These are phyloP conservation scores for Alternaria conjuncta DNA, from an alignment of 2,329 filamentous ascomycete genomes.

Conservation along the genomic window DNA sequence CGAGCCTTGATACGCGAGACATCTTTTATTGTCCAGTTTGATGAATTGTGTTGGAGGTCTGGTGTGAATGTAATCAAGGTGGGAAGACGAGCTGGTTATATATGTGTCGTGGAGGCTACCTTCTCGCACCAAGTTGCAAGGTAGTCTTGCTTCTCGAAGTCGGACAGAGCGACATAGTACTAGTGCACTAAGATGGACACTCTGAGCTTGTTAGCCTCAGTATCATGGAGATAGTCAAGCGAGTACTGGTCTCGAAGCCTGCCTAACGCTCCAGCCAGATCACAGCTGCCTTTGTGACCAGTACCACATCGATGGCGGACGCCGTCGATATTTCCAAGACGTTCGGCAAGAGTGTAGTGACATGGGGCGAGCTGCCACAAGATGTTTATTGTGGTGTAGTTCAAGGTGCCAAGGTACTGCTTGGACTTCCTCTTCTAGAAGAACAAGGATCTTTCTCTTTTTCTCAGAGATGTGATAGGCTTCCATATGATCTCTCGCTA, in stretches of 20 bases:
- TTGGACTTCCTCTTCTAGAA: constrained; percentile 1
- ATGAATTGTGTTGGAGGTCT: not conserved
- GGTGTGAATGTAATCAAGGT: not conserved
- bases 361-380: constrained; percentile 1
- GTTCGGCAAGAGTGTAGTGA: constrained; percentile 15
- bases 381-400: not conserved
- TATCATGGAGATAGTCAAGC: not conserved
- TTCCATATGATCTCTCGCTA: constrained; percentile 1
- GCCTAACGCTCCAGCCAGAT: not conserved
- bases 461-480: constrained; percentile 2
- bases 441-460: not conserved
- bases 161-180: not conserved
- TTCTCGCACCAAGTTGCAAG: not conserved
- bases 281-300: constrained; percentile 3
- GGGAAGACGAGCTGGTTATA: constrained; percentile 8
- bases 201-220: not conserved
- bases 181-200: not conserved
- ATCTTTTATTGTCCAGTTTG: constrained; percentile 15
- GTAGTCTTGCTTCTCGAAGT: not conserved
- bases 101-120: constrained; percentile 10
- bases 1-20: constrained; percentile 22
- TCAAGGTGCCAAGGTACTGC: not conserved
- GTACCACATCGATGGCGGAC: constrained; percentile 5
- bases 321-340: constrained; percentile 38
- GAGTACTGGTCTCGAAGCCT: constrained; percentile 14